Conservation (phyloP, 129 eudicot species). For the Flaveria ramosissima region DNA sequence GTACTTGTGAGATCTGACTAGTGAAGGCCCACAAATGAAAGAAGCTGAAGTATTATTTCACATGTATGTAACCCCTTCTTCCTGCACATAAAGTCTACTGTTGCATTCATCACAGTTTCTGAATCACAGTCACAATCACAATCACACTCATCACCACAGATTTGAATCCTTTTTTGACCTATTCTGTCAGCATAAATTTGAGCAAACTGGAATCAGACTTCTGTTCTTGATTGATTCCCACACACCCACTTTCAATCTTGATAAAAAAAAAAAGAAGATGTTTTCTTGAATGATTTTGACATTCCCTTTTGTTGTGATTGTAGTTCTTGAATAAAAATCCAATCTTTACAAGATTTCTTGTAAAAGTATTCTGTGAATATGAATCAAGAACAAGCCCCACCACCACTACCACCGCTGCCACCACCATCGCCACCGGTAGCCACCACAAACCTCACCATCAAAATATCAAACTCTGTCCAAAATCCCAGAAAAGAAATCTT, state of each 20-base stretch:
- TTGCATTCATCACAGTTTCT: conserved; percentile 59
- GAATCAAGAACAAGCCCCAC: conserved; percentile 40
- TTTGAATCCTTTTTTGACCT: conserved; percentile 18
- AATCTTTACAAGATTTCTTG: conserved; percentile 16
- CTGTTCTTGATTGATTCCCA: conserved; percentile 36
- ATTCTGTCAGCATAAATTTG: conserved; percentile 41
- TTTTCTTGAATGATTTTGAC: conserved; percentile 22
- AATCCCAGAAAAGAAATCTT: conserved; percentile 40
- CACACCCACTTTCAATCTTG: conserved; percentile 26
- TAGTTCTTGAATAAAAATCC: conserved; percentile 29
- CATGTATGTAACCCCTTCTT: conserved; percentile 43
- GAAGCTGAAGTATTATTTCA: conserved; percentile 58
- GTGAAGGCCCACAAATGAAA: conserved; percentile 59
- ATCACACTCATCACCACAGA: conserved; percentile 30
- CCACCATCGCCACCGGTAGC: conserved; percentile 30
- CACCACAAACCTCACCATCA: conserved; percentile 65
- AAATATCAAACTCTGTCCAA: conserved; percentile 47
- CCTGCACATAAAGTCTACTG: conserved; percentile 51
- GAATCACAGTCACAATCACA: conserved; percentile 35
- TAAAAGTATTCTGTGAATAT: conserved; percentile 26
- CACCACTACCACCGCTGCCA: conserved; percentile 27
- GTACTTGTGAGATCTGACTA: conserved; percentile 44
- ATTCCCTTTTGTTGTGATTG: conserved; percentile 12
- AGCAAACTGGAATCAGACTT: conserved; percentile 54
- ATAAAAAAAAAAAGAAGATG: conserved; percentile 9